Evolutionary conservation across 2,329 filamentous ascomycete species (phyloP).

Genomic region (Epichloe sylvatica): DNA sequence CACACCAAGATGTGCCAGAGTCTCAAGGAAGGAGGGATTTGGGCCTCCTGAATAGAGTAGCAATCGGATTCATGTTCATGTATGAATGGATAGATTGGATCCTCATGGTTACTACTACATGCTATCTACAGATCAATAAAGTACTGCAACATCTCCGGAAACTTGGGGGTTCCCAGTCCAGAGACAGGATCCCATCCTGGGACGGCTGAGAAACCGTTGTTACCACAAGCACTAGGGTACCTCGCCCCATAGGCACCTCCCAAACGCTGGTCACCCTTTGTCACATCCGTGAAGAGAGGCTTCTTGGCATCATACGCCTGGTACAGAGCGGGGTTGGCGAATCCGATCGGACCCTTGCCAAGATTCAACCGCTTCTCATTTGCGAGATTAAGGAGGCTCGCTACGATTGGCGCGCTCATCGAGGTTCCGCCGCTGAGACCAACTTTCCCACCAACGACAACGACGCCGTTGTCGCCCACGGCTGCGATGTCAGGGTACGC

Average conservation of each 20-base stretch:
- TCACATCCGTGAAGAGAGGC: slow-evolving; percentile 9
- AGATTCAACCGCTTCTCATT: slow-evolving; percentile 17
- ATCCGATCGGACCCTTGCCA: slow-evolving; percentile 17
- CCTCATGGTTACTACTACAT: too few species aligned
- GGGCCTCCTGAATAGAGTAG: too few species aligned
- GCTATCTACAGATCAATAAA: slow-evolving; percentile 14
- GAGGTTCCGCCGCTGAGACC: slow-evolving; percentile 35
- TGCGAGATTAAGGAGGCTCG: slow-evolving; percentile 19
- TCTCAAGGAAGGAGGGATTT: too few species aligned
- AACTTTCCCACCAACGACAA: slow-evolving; percentile 29
- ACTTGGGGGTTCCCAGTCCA: slow-evolving; percentile 9
- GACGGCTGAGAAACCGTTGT: slow-evolving; percentile 10
- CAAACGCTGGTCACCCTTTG: slow-evolving; percentile 8
- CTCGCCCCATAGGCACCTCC: slow-evolving; percentile 5
- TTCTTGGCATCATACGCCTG: slow-evolving; percentile 3
- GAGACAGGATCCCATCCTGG: slow-evolving; percentile 11
- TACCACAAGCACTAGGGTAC: slow-evolving; percentile 8
- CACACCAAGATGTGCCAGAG: too few species aligned
- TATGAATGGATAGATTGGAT: too few species aligned
- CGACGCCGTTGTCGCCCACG: slow-evolving; percentile 29
- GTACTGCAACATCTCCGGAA: slow-evolving; percentile 25
- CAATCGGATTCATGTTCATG: too few species aligned
- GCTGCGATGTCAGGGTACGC: slow-evolving; percentile 35
- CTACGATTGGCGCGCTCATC: slow-evolving; percentile 21
- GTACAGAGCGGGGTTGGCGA: slow-evolving; percentile 22